Evolutionary conservation across 2,329 filamentous ascomycete genomes (phyloP), one percentile per base, ranked within the genome.

Genomic region (Macrophomina pseudophaseolina): DNA sequence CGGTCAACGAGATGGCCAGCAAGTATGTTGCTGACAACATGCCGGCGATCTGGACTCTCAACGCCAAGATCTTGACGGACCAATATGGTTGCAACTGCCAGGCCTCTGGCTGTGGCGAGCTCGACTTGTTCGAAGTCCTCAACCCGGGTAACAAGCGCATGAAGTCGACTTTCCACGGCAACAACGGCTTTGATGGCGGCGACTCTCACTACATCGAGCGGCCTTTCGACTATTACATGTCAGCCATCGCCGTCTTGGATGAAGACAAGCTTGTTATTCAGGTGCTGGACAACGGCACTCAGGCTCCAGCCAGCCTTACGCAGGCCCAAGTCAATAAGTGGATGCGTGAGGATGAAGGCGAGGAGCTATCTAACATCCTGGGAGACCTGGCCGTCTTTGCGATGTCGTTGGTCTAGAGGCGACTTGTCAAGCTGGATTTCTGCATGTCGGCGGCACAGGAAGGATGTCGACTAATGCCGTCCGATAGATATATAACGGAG

Each of bases 81-180:
- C 90, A 93, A 76, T 93, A 93, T 80, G 84, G 84, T 69, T 94
- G 91, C 83, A 91, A 87, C 67, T 94, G 91, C 83, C 93, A 90
- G 90, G 78, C 78, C 12, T 82, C 74, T 72, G 87, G 87, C 44
- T 93, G 91, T 74, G 91, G 90, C 72, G 91, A 94, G 80, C 86
- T 91, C 69, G 91, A 94, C 73, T 83, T 93, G 64, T 88, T 90
- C 72, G 91, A 94, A 80, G 84, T 91, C 30, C 86, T 94, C 48
- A 82, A 85, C 68, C 76, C 83, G 0, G 91, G 90, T 33, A 87
- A 90, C 75, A 83, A 80, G 51, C 87, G 87, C 73, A 86, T 87
- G 79, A 93, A 91, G 80, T 88, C 87, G 46, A 91, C 90, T 16
- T 82, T 93, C 72, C 91, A 78, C 68, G 72, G 77, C 38, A 75